A percentile compares a stretch with the other conserved stretches of the same genome.
phyloP scores from a whole-genome alignment of 441 rosid genomes.

The Viola pubescens region DNA sequence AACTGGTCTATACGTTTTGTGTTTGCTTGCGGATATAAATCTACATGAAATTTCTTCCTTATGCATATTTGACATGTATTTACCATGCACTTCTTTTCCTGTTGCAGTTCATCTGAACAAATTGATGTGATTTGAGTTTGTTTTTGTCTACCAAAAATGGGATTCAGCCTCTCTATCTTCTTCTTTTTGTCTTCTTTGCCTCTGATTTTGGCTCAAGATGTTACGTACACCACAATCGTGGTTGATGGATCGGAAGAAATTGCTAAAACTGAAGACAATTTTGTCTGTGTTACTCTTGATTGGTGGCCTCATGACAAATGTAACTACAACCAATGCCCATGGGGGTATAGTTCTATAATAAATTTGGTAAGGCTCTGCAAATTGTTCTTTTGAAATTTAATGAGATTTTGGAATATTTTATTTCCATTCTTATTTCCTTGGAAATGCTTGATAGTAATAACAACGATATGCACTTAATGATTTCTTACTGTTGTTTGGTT shows the following conservation, averaged over 20 bases:
- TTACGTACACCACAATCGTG: conserved; percentile 31
- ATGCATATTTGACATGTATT: too few relatives aligned
- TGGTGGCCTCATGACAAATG: conserved; percentile 99
- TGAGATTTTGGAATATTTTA: conserved; percentile 10
- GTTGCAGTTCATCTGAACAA: conserved; percentile 30
- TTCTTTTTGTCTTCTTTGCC: conserved; percentile 37
- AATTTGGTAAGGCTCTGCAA: conserved; percentile 49
- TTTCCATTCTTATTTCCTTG: conserved; percentile 3
- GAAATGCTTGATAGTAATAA: not conserved
- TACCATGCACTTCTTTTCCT: not conserved
- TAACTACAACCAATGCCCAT: conserved; percentile 81
- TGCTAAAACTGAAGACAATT: conserved; percentile 67
- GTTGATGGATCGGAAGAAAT: conserved; percentile 46
- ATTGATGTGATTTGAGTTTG: conserved; percentile 12
- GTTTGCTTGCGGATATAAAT: too few relatives aligned
- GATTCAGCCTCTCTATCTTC: conserved; percentile 27
- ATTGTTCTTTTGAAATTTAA: not conserved
- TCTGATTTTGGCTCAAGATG: conserved; percentile 37
- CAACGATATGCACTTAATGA: conserved; percentile 6
- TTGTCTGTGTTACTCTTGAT: conserved; percentile 87
- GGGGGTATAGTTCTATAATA: conserved; percentile 71
- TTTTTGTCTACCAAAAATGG: conserved; percentile 30
- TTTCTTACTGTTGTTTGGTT: conserved; percentile 5
- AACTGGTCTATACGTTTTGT: too few relatives aligned
- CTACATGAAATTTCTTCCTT: too few relatives aligned